phyloP scores from a whole-genome alignment of 805 yeast genomes.

The Yamadazyma sp. region DNA sequence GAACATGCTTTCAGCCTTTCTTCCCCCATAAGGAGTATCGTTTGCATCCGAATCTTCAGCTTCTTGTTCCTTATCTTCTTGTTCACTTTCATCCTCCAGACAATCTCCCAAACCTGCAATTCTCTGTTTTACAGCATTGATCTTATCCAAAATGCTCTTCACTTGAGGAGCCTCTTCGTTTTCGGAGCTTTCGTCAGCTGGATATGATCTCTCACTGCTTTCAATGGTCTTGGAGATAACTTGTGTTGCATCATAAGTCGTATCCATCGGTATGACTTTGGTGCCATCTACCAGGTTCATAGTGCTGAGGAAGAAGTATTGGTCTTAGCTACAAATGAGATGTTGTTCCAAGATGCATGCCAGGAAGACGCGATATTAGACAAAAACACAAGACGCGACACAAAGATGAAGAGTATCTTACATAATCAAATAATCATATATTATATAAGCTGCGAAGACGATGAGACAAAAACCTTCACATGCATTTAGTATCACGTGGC shows the following conservation, averaged over 20 bases:
- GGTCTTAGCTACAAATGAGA: too few species aligned
- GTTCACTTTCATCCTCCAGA: slow-evolving; percentile 17
- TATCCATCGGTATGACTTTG: slow-evolving; percentile 14
- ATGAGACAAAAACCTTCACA: too few species aligned
- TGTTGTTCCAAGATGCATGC: background rate
- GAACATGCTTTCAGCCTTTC: background rate
- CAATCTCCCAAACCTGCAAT: slow-evolving; percentile 9
- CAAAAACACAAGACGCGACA: background rate
- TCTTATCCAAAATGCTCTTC: slow-evolving; percentile 18
- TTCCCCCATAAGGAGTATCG: background rate
- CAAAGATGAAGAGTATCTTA: background rate
- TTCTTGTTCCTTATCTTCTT: slow-evolving; percentile 10
- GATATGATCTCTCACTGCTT: background rate
- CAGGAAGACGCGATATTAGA: background rate
- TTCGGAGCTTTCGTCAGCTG: background rate
- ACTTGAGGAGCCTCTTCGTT: too few species aligned
- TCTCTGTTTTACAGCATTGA: slow-evolving; percentile 28
- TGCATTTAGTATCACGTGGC: too few species aligned
- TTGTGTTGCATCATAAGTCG: slow-evolving; percentile 6
- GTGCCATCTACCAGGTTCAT: slow-evolving; percentile 26
- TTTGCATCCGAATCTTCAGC: background rate
- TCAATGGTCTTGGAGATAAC: background rate
- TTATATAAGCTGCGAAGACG: too few species aligned
- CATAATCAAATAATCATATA: too few species aligned
- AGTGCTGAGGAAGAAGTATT: background rate